Base-by-base conservation (phyloP, 306 rosid genomes). In the Fragaria ananassa region DNA sequence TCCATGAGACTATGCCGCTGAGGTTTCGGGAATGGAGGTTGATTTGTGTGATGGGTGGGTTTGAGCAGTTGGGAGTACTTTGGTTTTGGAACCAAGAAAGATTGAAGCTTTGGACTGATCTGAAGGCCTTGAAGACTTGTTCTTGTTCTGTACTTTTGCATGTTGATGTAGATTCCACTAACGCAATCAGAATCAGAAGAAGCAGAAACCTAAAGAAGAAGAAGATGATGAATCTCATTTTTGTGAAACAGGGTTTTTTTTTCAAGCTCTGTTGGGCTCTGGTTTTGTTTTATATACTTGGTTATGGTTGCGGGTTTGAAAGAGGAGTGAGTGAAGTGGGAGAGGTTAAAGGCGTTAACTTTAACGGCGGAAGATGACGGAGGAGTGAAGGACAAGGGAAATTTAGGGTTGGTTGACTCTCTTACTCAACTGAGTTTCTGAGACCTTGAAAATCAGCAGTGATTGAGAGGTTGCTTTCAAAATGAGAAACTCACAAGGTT, bases 1-100 rank as follows among this genome's bases (percentile, higher is more conserved):
- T 76, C 99, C 98, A 95, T 8, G 99, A 87, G 68, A 91, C 70
- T 23, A 66, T 70, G 3, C 99, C 99, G 13, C 77, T 85, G 23
- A 95, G 86, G 71, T 89, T 91, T 76, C 34, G 89, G 44, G 85
- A 88, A 0, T 89, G 62, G 37, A 95, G 93, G 10, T 61, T 67
- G 10, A 95, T 85, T 17, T 74, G 67, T 35, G 34, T 73, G 50
- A 90, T 80, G 21, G 68, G 71, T 67, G 83, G 61, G 23, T 64
- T 63, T n/a, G 90, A 74, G 74, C 97, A 95, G 83, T 83, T 89
- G 17, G 80, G 71, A 8, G 19, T 34, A 8, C 10, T 63, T 74
- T 10, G 69, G 19, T 46, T 75, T 13, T 66, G 70, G 63, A 92
- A 78, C 90, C 85, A 87, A 1, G 89, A 87, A 71, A 72, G 15